These are phyloP conservation scores for Alternaria sp. DNA, from an alignment of 2,329 filamentous ascomycete species.

Conservation along the genomic window DNA sequence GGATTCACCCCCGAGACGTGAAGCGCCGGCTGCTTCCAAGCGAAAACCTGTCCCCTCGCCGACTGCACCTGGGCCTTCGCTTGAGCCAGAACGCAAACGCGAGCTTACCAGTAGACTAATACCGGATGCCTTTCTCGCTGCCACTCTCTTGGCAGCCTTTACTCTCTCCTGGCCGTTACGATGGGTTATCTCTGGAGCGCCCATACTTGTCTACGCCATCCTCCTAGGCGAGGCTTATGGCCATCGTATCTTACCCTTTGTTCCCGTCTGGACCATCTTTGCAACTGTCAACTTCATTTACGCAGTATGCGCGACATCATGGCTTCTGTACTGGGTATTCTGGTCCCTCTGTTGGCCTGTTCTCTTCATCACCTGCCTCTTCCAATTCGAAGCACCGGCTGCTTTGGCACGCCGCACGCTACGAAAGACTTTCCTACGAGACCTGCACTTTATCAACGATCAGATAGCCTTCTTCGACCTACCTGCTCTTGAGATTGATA, in stretches of 20 bases:
- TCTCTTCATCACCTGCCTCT: slow-evolving; percentile 53
- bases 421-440: slow-evolving; percentile 46
- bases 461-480: slow-evolving; percentile 58
- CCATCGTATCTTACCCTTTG: slow-evolving; percentile 51
- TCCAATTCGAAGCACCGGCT: slow-evolving; percentile 54
- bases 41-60: slow-evolving; percentile 20
- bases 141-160: slow-evolving; percentile 11
- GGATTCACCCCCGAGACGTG: slow-evolving; percentile 11
- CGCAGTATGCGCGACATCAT: slow-evolving; percentile 58
- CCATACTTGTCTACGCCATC: slow-evolving; percentile 46
- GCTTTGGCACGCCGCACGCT: slow-evolving; percentile 47
- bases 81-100: slow-evolving; percentile 18
- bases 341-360: slow-evolving; percentile 51
- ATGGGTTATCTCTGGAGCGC: slow-evolving; percentile 54
- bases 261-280: slow-evolving; percentile 58
- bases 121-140: slow-evolving; percentile 21
- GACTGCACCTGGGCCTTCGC: slow-evolving; percentile 4
- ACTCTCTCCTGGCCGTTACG: slow-evolving; percentile 30
- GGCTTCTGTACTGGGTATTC: slow-evolving; percentile 58
- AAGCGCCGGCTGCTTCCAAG: slow-evolving; percentile 11
- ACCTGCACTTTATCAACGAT: slow-evolving; percentile 60
- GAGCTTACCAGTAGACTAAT: slow-evolving; percentile 18
- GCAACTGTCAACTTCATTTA: slow-evolving; percentile 56
- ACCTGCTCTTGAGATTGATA: slow-evolving; percentile 62
- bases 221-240: slow-evolving; percentile 46